phyloP scores from a whole-genome alignment of 2,329 filamentous ascomycete genomes.

The Clarireedia monteithiana region DNA sequence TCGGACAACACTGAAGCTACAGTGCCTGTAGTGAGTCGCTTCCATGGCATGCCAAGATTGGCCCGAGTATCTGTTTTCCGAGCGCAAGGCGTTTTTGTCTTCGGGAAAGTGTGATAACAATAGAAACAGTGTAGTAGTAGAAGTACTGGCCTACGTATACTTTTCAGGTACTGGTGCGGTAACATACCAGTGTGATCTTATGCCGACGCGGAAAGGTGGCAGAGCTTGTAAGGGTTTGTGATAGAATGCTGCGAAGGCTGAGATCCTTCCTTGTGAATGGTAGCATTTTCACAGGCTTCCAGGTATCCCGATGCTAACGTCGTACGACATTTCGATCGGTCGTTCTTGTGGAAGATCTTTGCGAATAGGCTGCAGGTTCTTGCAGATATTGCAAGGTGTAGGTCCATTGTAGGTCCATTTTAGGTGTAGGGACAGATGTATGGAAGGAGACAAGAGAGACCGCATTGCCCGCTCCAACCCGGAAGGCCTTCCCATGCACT shows the following conservation, averaged over 20 bases:
- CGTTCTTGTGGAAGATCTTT: not conserved
- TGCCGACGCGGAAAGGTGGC: not conserved
- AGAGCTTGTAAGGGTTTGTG: not conserved
- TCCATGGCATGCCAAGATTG: constrained; percentile 1
- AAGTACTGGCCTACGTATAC: not conserved
- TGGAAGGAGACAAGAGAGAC: no score
- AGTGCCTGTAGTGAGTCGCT: not conserved
- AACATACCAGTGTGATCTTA: not conserved
- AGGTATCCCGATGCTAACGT: no score
- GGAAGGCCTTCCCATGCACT: no score
- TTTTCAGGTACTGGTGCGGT: not conserved
- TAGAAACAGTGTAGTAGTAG: not conserved
- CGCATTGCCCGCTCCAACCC: no score
- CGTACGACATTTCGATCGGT: no score
- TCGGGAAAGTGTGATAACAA: constrained; percentile 7
- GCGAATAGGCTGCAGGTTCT: not conserved
- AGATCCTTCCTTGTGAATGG: not conserved
- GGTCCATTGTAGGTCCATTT: no score
- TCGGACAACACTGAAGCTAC: constrained; percentile 5
- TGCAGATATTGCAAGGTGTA: no score
- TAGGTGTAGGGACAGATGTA: no score
- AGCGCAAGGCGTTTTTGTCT: not conserved
- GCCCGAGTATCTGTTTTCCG: not conserved
- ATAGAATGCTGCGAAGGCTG: not conserved
- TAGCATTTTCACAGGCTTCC: not conserved